Percentiles rank a stretch among this genome's conserved stretches.
Conservation (phyloP, 1,284 basidiomycete species). For the Wallemia hederae region DNA sequence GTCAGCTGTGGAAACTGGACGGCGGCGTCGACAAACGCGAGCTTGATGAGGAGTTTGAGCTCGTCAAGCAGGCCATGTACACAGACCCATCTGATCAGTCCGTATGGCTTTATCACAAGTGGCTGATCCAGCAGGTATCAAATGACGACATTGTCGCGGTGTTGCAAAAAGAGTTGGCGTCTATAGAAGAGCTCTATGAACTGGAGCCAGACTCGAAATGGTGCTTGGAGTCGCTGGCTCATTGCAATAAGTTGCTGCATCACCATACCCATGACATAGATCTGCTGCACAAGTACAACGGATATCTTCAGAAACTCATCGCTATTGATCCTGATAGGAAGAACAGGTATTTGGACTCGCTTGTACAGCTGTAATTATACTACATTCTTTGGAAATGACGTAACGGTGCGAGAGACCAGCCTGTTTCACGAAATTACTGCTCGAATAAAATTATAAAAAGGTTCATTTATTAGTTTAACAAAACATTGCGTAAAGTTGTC, state of each 20-base stretch:
- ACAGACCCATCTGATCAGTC: conserved; percentile 89
- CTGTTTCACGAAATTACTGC: background rate
- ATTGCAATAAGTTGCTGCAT: conserved; percentile 33
- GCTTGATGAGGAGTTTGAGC: conserved; percentile 40
- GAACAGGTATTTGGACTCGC: background rate
- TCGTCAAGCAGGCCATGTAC: conserved; percentile 78
- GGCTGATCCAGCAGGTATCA: conserved; percentile 42
- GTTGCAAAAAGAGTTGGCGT: conserved; percentile 43
- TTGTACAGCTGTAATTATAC: too few relatives aligned
- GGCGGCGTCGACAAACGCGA: conserved; percentile 19
- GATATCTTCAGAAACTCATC: background rate
- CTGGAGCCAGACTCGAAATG: conserved; percentile 84
- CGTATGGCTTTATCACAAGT: conserved; percentile 92
- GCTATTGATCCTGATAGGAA: background rate
- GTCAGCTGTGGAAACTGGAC: conserved; percentile 32
- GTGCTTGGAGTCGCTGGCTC: conserved; percentile 73
- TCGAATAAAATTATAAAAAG: background rate
- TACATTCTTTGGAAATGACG: too few relatives aligned
- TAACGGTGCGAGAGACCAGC: background rate
- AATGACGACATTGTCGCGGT: conserved; percentile 12
- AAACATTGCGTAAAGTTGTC: too few relatives aligned
- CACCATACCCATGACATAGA: conserved; percentile 9
- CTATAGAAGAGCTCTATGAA: conserved; percentile 59
- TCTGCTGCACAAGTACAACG: background rate
- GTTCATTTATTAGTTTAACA: background rate